Evolutionary conservation across 1,284 basidiomycete species (phyloP).

Genomic region (Schizophyllum commune): DNA sequence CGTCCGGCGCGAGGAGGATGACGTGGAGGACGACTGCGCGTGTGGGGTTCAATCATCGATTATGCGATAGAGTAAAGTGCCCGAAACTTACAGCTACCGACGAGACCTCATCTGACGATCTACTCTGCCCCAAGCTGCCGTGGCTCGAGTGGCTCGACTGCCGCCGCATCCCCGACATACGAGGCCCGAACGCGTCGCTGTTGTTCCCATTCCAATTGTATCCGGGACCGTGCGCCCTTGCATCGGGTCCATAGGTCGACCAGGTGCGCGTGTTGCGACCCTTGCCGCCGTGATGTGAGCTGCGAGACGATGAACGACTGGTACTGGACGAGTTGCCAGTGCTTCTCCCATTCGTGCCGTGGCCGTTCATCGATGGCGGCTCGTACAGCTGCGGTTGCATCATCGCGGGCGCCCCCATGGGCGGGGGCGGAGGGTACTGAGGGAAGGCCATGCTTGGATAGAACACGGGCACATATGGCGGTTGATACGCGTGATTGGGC

Average conservation of each 20-base stretch:
- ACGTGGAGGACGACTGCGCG: conserved; percentile 63
- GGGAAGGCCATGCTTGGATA: not conserved
- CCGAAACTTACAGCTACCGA: conserved; percentile 4
- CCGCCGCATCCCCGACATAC: not conserved
- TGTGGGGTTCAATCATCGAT: conserved; percentile 1
- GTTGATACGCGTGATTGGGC: not conserved
- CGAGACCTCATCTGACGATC: not conserved
- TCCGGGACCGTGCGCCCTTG: not conserved
- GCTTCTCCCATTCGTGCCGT: not conserved
- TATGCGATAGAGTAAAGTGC: not conserved
- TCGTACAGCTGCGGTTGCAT: not conserved
- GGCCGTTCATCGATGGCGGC: not conserved
- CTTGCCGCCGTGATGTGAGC: not conserved
- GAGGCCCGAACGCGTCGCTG: not conserved
- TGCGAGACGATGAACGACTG: not conserved
- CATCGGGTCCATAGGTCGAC: not conserved
- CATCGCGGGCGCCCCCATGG: not conserved
- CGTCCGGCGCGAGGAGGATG: conserved; percentile 68
- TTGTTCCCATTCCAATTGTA: not conserved
- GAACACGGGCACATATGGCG: not conserved
- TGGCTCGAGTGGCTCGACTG: not conserved
- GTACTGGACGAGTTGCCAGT: not conserved
- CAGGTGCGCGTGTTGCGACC: not conserved
- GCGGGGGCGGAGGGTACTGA: not conserved
- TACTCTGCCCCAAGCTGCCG: not conserved